Percentiles rank a stretch among this genome's conserved stretches.
phyloP scores from a whole-genome alignment of 495 filamentous ascomycete species.

The Neurospora sp. region DNA sequence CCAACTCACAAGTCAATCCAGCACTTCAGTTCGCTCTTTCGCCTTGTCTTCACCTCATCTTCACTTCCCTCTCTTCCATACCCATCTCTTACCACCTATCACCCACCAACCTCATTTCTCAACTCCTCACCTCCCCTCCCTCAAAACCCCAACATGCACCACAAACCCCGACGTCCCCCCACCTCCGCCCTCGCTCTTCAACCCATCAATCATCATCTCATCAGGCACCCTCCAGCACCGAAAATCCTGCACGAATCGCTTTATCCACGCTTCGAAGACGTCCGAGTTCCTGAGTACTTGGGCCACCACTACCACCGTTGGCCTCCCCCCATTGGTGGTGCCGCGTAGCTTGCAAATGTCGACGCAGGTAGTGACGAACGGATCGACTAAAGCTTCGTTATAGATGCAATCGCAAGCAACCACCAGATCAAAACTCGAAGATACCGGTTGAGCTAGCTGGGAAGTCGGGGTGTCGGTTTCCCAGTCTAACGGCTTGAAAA shows the following conservation, averaged over 20 bases:
- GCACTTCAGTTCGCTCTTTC: no score
- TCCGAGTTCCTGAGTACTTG: constrained; percentile 78
- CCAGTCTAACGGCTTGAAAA: constrained; percentile 57
- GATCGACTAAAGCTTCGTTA: constrained; percentile 72
- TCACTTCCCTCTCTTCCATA: background rate
- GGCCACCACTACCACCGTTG: constrained; percentile 43
- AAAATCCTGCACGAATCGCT: constrained; percentile 54
- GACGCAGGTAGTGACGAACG: constrained; percentile 76
- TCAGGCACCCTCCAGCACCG: constrained; percentile 70
- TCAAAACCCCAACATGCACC: constrained; percentile 54
- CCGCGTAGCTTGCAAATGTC: constrained; percentile 56
- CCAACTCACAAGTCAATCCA: background rate
- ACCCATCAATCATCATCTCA: constrained; percentile 33
- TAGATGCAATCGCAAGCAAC: constrained; percentile 86
- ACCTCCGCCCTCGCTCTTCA: constrained; percentile 27
- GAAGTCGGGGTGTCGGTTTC: constrained; percentile 44
- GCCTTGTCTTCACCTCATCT: no score
- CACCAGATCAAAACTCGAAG: constrained; percentile 47
- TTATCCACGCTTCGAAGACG: constrained; percentile 78
- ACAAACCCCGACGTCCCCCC: constrained; percentile 49
- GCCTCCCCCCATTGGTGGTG: constrained; percentile 5
- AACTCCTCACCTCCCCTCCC: background rate
- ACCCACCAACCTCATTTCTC: background rate
- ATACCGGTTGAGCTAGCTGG: constrained; percentile 21
- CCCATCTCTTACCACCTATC: background rate